Base-by-base conservation (phyloP, 768 basidiomycete species). In the Panellus pusillus region DNA sequence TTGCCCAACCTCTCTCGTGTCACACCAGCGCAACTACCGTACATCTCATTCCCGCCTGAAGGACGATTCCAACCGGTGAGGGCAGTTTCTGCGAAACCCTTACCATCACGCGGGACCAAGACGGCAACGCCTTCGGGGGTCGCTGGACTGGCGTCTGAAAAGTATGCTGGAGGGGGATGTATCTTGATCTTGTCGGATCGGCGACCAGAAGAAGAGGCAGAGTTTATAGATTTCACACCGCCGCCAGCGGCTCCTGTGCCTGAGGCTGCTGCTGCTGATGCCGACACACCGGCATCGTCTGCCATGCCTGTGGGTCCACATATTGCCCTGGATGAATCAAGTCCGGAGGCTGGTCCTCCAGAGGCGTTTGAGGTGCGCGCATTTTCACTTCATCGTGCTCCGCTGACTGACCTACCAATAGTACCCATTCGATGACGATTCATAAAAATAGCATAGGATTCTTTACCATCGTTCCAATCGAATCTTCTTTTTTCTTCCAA, bases 1-100 rank as follows among this genome's bases (percentile, higher is more conserved):
- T 74, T 91, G 11, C 74, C 83, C 18, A 99, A 99, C 75, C 87
- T 98, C 66, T 89, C 93, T 17, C 87, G 97, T 44, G 95, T 98
- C 18, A 92, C 90, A 2, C 91, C 95, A 17, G 83, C 87, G 0
- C 97, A 99, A 67, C 74, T 96, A 24, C 73, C 82, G n/a, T 83
- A 89, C 70, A 82, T 98, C 65, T 79, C 82, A 43, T 96, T 98
- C 81, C 85, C 92, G 0, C 56, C 74, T 11, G 84, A 87, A 32
- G 78, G 84, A 27, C 84, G 93, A 44, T 99, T 93, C 70, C 86
- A 89, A 58, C 97, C 97, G 19, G 89, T 98, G 14, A 84, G 96
- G 32, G 80, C 89, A 0, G 83, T 96, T 41, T 83, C 87, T 20
- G 74, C 80, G 47, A 73, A 74, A 47, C 62, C 74, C 6, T 63